phyloP scores from a whole-genome alignment of 192 early-diverging fungal species.

The Phlyctochytrium bullatum region DNA sequence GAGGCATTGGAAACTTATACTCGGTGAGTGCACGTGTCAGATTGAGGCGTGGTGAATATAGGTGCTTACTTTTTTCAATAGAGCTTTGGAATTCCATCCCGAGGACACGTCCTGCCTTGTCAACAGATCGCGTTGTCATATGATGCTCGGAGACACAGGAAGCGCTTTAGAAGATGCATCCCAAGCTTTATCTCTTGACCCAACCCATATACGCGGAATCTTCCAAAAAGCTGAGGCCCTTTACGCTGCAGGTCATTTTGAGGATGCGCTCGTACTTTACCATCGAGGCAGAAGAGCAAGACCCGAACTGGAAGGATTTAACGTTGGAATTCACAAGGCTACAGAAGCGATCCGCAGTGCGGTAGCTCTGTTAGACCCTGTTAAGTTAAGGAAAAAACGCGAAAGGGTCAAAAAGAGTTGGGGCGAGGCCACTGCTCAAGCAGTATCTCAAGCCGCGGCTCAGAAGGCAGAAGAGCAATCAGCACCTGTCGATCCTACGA shows the following conservation, averaged over 20 bases:
- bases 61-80: neutral
- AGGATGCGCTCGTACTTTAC: constrained; percentile 47
- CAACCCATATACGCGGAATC: constrained; percentile 35
- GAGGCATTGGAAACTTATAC: constrained; percentile 34
- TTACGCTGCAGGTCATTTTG: constrained; percentile 45
- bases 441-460: no score
- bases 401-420: constrained; percentile 6
- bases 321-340: constrained; percentile 45
- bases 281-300: constrained; percentile 40
- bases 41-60: neutral
- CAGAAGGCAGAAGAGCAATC: neutral
- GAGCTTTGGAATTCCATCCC: constrained; percentile 28
- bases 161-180: constrained; percentile 39
- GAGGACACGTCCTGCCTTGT: constrained; percentile 38
- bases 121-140: constrained; percentile 37
- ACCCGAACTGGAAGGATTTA: constrained; percentile 42
- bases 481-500: no score
- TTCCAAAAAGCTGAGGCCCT: constrained; percentile 51
- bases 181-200: constrained; percentile 22
- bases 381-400: constrained; percentile 11
- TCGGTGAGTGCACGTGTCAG: constrained; percentile 3
- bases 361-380: constrained; percentile 29
- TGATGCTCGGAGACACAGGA: constrained; percentile 39
- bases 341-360: constrained; percentile 41
- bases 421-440: neutral